phyloP scores from a whole-genome alignment of 805 yeast species.

The Lipomyces yamadae region DNA sequence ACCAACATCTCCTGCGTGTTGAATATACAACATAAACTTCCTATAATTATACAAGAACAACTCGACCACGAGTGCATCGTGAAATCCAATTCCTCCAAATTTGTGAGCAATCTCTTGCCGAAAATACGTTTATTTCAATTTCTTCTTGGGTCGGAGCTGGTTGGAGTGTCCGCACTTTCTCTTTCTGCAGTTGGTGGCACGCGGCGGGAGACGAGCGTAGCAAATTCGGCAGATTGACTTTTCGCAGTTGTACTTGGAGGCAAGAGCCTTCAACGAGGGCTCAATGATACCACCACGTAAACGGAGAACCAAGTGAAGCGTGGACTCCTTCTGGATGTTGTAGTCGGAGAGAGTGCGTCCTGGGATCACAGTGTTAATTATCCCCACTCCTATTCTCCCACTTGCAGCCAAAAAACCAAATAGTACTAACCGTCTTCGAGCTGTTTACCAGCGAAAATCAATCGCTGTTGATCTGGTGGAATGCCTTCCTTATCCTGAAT shows the following conservation, averaged over 20 bases:
- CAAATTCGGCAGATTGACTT: constrained; percentile 99
- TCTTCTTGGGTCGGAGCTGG: constrained; percentile 94
- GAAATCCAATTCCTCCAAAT: not conserved
- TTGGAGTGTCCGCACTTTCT: constrained; percentile 99
- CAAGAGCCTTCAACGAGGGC: constrained; percentile 98
- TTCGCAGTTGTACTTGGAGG: constrained; percentile 99
- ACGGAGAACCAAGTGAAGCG: constrained; percentile 93
- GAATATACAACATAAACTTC: not conserved
- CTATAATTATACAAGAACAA: not conserved
- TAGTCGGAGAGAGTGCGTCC: constrained; percentile 99
- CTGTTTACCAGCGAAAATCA: constrained; percentile 99
- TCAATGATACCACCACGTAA: constrained; percentile 99
- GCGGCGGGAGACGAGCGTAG: constrained; percentile 99
- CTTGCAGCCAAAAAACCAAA: not conserved
- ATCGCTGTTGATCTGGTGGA: constrained; percentile 99
- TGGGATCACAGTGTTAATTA: constrained; percentile 1
- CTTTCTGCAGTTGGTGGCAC: constrained; percentile 99
- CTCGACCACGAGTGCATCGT: not conserved
- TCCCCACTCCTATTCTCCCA: not conserved
- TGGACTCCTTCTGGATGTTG: constrained; percentile 99
- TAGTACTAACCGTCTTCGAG: constrained; percentile 69
- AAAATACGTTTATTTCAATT: constrained; percentile 61
- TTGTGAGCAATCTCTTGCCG: not conserved
- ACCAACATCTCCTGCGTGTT: not conserved
- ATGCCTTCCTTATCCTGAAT: constrained; percentile 99